Base-by-base conservation (phyloP, 202 grass and related monocot species). In the Setaria viridis region DNA sequence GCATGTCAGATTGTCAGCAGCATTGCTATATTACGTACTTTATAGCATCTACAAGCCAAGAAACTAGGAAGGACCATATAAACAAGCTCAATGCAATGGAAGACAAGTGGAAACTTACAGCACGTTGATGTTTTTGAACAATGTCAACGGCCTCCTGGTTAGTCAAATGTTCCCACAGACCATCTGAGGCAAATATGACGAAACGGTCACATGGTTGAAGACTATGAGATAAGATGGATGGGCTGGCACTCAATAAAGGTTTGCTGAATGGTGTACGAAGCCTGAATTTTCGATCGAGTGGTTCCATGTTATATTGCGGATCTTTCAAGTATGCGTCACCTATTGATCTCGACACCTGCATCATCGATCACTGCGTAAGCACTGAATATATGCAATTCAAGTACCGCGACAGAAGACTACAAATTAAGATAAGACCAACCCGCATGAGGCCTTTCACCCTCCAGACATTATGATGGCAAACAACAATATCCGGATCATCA, bases 101-200 rank as follows among this genome's bases (percentile, higher is more conserved):
- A 56, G 54, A 5, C 54, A 56, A 20, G 54, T 20, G 17, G 17
- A 56, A 56, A 2, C 54, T 14, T 71, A 68, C 39, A 8, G n/a
- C 64, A 43, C 69, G 90, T 7, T 79, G 88, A 92, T 97, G 84
- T 58, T 33, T 90, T 35, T 94, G 86, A 91, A 97, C 88, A 80
- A 94, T 90, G 7, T 94, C 90, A 12, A 92, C 92, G 0, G 91
- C 94, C 30, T 92, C 66, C 81, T 97, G 92, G 74, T 94, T 94
- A 74, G 56, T 92, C 49, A 97, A 65, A 43, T 92, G 86, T 66
- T 97, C 91, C 94, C 91, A 97, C 49, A 97, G 71, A 51, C 94
- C 94, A 80, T 97, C 91, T n/a, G 91, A 97, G 13, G 94, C 94
- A 82, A 97, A 90, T 87, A 92, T 90, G 53, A 97, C 43, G 88